Percentiles rank a stretch among this genome's conserved stretches.
phyloP scores from a whole-genome alignment of 495 filamentous ascomycete species.

The Aspergillus haitiensis region DNA sequence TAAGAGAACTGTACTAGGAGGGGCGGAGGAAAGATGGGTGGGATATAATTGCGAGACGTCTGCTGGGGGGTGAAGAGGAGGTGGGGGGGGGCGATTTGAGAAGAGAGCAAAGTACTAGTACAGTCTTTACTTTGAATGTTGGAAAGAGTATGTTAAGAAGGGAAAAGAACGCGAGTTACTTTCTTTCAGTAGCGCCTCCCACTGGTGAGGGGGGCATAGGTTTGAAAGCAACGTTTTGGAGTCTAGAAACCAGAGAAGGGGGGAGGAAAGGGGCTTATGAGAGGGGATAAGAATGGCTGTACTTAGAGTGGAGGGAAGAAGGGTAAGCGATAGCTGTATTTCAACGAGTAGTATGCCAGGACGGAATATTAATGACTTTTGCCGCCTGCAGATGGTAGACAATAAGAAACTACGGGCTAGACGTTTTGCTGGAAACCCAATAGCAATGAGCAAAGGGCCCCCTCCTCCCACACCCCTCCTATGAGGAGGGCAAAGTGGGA shows the following conservation, averaged over 20 bases:
- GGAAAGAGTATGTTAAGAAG: constrained; percentile 11
- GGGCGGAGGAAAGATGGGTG: neutral
- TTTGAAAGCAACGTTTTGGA: neutral
- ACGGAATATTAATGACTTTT: constrained; percentile 23
- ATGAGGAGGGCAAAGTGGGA: constrained; percentile 6
- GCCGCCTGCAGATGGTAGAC: constrained; percentile 21
- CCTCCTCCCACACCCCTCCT: neutral
- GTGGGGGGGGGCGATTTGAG: no score
- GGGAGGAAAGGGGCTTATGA: constrained; percentile 17
- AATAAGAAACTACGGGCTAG: constrained; percentile 19
- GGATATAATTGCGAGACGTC: no score
- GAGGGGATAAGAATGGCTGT: constrained; percentile 13
- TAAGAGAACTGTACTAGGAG: neutral
- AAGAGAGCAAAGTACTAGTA: neutral
- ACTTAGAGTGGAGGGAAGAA: constrained; percentile 20
- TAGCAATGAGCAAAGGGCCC: constrained; percentile 11
- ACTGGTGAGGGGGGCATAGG: neutral
- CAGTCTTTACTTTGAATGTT: neutral
- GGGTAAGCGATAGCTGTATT: constrained; percentile 24
- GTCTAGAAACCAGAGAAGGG: constrained; percentile 2
- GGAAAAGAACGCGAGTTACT: constrained; percentile 2
- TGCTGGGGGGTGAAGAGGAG: no score
- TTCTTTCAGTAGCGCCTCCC: neutral
- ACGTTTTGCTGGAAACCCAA: constrained; percentile 17
- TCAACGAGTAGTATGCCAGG: constrained; percentile 23